phyloP scores from a whole-genome alignment of 768 basidiomycete species.

The Lactifluus echinatus region DNA sequence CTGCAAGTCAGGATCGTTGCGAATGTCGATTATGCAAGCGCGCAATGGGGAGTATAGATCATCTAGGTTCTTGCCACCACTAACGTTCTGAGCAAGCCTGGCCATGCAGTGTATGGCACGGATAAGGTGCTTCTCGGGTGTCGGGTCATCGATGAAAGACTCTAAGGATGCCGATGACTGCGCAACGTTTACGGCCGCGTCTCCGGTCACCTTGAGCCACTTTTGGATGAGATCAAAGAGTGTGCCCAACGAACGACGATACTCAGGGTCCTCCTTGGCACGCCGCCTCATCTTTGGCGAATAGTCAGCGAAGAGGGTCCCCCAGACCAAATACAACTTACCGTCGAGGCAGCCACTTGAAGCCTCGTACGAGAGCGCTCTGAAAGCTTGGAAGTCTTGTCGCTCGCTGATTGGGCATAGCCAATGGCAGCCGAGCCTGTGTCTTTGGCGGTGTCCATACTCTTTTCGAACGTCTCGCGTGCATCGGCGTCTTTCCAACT shows the following conservation, averaged over 20 bases:
- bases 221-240: slow-evolving; percentile 49
- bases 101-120: slow-evolving; percentile 38
- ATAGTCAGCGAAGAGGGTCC: not conserved
- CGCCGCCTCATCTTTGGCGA: slow-evolving; percentile 49
- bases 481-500: slow-evolving; percentile 35
- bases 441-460: slow-evolving; percentile 57
- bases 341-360: slow-evolving; percentile 46
- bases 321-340: slow-evolving; percentile 20
- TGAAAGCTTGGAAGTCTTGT: slow-evolving; percentile 35
- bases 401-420: slow-evolving; percentile 28
- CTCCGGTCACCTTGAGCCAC: slow-evolving; percentile 45
- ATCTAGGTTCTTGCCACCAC: slow-evolving; percentile 42
- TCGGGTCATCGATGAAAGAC: slow-evolving; percentile 52
- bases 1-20: slow-evolving; percentile 45
- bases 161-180: slow-evolving; percentile 40
- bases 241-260: slow-evolving; percentile 47
- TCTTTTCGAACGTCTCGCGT: slow-evolving; percentile 51
- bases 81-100: slow-evolving; percentile 44
- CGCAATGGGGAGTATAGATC: slow-evolving; percentile 37
- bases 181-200: slow-evolving; percentile 39
- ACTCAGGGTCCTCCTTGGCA: slow-evolving; percentile 52
- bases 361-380: slow-evolving; percentile 37
- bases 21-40: slow-evolving; percentile 38
- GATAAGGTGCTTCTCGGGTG: slow-evolving; percentile 52
- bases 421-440: slow-evolving; percentile 46